These are phyloP conservation scores for Stentor roeselii DNA, from an alignment of 73 alveolate genomes.

Conservation along the genomic window DNA sequence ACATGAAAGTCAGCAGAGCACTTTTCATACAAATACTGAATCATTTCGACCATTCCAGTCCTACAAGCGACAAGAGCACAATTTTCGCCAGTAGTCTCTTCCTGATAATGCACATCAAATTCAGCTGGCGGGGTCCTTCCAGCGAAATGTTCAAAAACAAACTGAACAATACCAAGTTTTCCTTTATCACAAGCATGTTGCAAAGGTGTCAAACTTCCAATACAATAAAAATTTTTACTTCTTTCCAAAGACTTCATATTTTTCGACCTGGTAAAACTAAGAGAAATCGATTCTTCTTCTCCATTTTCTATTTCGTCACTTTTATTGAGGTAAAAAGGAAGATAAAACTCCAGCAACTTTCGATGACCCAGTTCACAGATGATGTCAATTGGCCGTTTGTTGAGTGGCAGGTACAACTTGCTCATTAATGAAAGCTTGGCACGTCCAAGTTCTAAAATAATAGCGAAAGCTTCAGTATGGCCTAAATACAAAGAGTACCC, in stretches of 20 bases:
- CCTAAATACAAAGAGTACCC: constrained; percentile 23
- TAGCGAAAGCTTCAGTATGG: background rate
- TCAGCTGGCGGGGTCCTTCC: background rate
- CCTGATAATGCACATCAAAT: background rate
- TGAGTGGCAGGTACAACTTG: background rate
- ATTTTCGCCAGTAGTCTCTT: constrained; percentile 28
- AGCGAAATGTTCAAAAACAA: background rate
- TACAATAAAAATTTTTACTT: background rate
- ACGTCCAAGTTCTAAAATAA: background rate
- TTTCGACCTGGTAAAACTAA: constrained; percentile 9
- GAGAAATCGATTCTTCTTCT: background rate
- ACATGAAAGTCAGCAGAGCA: constrained; percentile 15
- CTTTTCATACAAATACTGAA: constrained; percentile 6
- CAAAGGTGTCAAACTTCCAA: constrained; percentile 14
- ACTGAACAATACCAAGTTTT: background rate
- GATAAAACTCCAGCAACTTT: background rate
- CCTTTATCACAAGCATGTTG: constrained; percentile 6
- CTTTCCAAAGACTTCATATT: background rate
- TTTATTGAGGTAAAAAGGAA: background rate
- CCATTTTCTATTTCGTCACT: background rate
- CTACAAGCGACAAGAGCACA: constrained; percentile 30
- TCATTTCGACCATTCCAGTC: constrained; percentile 4
- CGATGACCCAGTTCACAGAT: constrained; percentile 23
- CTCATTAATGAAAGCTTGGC: constrained; percentile 21
- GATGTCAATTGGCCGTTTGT: constrained; percentile 8